Percentiles rank a stretch among this genome's conserved stretches.
Evolutionary conservation across 2,329 filamentous ascomycete genomes (phyloP).

Genomic region (Fusarium incarnatum): DNA sequence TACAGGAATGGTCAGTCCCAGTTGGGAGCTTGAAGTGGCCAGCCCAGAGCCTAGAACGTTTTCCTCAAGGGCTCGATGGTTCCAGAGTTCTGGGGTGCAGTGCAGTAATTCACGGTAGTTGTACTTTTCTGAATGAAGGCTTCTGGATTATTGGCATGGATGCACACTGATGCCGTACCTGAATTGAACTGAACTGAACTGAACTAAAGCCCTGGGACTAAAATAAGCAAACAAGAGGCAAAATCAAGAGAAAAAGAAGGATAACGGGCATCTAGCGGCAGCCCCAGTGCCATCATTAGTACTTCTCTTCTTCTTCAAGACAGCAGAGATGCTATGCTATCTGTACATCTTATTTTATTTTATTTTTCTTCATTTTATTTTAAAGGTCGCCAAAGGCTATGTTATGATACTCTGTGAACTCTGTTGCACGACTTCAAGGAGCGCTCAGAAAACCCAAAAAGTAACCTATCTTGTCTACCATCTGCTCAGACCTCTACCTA

Average conservation of each 20-base stretch:
- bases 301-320: slow-evolving; percentile 4
- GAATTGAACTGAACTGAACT: not conserved
- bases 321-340: not conserved
- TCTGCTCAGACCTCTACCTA: not conserved
- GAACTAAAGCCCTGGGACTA: not conserved
- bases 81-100: slow-evolving; percentile 29
- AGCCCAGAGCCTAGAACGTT: slow-evolving; percentile 32
- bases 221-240: not conserved
- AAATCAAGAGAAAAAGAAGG: slow-evolving; percentile 1
- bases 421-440: not conserved
- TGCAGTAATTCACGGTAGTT: slow-evolving; percentile 10
- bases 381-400: not conserved
- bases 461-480: not conserved
- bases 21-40: slow-evolving; percentile 13
- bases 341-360: not conserved
- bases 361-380: not conserved
- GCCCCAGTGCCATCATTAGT: slow-evolving; percentile 20
- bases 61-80: slow-evolving; percentile 11
- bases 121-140: not conserved
- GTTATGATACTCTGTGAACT: not conserved
- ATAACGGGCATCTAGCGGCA: not conserved
- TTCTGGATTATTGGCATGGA: not conserved
- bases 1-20: slow-evolving; percentile 14
- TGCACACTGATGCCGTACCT: not conserved
- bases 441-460: not conserved